These are phyloP conservation scores for Diaporthe helianthi DNA, from an alignment of 2,329 filamentous ascomycete genomes.

Conservation along the genomic window DNA sequence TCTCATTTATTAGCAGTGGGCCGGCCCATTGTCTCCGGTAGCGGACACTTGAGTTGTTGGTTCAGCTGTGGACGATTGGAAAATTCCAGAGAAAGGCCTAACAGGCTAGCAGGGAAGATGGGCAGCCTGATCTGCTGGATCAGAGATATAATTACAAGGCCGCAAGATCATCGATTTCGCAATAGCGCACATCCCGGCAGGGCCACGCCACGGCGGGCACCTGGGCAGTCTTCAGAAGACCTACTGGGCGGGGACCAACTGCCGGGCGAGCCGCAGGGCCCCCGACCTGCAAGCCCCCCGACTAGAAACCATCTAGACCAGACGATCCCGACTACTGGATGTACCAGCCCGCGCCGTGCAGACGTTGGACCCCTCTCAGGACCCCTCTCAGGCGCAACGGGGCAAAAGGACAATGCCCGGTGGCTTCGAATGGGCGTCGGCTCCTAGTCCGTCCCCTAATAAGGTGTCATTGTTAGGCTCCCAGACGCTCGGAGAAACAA, in stretches of 20 bases:
- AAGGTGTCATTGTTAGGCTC: neutral
- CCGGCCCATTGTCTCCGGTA: neutral
- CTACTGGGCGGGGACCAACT: constrained; percentile 18
- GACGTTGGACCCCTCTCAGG: neutral
- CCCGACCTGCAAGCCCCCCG: neutral
- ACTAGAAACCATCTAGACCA: neutral
- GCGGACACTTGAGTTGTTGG: neutral
- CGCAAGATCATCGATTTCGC: constrained; percentile 18
- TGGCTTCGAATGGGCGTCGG: neutral
- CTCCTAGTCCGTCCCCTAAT: neutral
- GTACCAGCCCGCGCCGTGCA: neutral
- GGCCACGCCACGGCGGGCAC: neutral
- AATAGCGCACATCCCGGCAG: constrained; percentile 10
- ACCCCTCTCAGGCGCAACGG: neutral
- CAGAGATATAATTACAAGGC: constrained; percentile 18
- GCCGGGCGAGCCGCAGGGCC: constrained; percentile 12
- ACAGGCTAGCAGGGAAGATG: neutral
- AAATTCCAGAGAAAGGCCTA: neutral
- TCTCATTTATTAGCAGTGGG: neutral
- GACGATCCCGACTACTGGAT: neutral
- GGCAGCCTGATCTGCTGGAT: constrained; percentile 6
- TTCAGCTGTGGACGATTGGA: neutral
- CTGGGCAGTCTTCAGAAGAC: neutral
- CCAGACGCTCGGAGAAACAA: neutral
- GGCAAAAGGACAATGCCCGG: neutral